Conservation (phyloP, 2,329 filamentous ascomycete genomes). For the Penicillium palitans region DNA sequence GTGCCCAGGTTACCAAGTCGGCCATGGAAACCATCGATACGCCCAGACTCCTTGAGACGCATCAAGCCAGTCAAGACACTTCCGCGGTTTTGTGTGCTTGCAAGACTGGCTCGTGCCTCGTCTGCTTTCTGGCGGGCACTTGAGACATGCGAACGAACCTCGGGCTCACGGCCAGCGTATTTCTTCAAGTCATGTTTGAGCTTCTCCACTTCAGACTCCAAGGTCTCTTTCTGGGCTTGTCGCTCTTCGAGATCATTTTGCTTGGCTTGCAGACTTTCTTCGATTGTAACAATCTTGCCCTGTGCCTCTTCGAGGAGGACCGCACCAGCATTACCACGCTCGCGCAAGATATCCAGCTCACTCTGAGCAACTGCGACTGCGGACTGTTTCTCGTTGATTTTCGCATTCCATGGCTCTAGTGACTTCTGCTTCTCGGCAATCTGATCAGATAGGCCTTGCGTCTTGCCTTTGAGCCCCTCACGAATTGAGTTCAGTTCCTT, state of each 20-base stretch:
- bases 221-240: slow-evolving; percentile 67
- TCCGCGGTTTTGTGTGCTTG: slow-evolving; percentile 86
- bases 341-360: slow-evolving; percentile 85
- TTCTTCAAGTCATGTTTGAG: slow-evolving; percentile 71
- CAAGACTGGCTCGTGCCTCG: slow-evolving; percentile 86
- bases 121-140: slow-evolving; percentile 92
- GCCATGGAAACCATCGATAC: slow-evolving; percentile 96
- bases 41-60: slow-evolving; percentile 91
- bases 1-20: slow-evolving; percentile 89
- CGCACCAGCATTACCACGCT: slow-evolving; percentile 84
- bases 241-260: slow-evolving; percentile 72
- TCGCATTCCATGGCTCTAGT: slow-evolving; percentile 93
- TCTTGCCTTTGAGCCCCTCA: slow-evolving; percentile 89
- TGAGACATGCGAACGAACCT: slow-evolving; percentile 80
- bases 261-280: slow-evolving; percentile 71
- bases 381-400: slow-evolving; percentile 94
- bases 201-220: slow-evolving; percentile 73
- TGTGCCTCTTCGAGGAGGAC: slow-evolving; percentile 81
- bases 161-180: slow-evolving; percentile 74
- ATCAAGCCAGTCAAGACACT: slow-evolving; percentile 90
- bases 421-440: slow-evolving; percentile 91
- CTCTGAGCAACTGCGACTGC: slow-evolving; percentile 92
- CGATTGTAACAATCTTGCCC: slow-evolving; percentile 71
- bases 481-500: slow-evolving; percentile 79
- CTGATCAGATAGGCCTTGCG: slow-evolving; percentile 87